Percentiles rank a stretch among this genome's conserved stretches.
phyloP scores from a whole-genome alignment of 176 grass and related monocot genomes.

The Saccharum spontaneum region DNA sequence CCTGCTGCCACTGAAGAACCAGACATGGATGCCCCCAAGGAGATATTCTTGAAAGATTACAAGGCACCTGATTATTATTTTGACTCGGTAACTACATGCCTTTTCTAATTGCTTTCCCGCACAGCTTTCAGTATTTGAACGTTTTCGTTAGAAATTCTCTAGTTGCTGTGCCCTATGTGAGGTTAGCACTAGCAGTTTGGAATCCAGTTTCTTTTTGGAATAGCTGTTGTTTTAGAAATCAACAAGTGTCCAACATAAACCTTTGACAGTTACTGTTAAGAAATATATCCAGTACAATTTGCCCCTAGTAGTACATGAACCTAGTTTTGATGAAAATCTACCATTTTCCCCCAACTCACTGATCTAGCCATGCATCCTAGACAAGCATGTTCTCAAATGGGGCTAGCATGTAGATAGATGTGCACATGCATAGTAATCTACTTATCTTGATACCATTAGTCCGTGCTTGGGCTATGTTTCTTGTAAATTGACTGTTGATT shows the following conservation, averaged over 20 bases:
- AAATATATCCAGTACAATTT: not conserved
- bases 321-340: slow-evolving; percentile 4
- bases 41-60: slow-evolving; percentile 98
- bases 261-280: not conserved
- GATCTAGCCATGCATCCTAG: not conserved
- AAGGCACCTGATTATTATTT: slow-evolving; percentile 83
- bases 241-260: not conserved
- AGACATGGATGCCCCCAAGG: slow-evolving; percentile 77
- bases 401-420: not conserved
- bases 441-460: not conserved
- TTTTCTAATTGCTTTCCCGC: not conserved
- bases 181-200: not conserved
- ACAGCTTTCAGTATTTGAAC: not conserved
- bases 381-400: not conserved
- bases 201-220: not conserved
- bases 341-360: not conserved
- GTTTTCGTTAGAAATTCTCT: slow-evolving; percentile 1
- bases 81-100: slow-evolving; percentile 56
- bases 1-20: slow-evolving; percentile 63
- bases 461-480: not conserved
- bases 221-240: not conserved
- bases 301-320: not conserved
- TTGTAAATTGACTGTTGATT: slow-evolving; percentile 10
- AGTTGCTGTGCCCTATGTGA: not conserved
- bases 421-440: not conserved